Conservation (phyloP, 2,329 filamentous ascomycete species). For the Fusarium neocosmosporiellum region DNA sequence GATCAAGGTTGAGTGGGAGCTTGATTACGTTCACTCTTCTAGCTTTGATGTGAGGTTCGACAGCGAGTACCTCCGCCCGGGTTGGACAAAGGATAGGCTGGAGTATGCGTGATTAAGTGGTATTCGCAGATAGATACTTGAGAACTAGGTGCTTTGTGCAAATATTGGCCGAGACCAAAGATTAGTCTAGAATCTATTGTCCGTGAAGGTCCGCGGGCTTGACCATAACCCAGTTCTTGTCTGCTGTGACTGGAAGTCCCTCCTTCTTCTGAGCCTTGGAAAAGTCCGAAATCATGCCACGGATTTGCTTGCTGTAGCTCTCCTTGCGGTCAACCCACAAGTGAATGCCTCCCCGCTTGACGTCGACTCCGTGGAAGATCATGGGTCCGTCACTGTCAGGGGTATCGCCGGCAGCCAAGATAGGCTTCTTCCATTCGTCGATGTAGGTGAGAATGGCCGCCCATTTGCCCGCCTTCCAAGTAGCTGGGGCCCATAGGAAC, state of each 20-base stretch:
- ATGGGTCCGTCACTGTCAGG: conserved; percentile 57
- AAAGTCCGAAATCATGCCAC: conserved; percentile 51
- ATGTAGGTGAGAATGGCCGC: conserved; percentile 57
- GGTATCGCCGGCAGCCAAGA: conserved; percentile 57
- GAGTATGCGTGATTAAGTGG: conserved; percentile 45
- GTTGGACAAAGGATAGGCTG: conserved; percentile 56
- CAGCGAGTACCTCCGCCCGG: conserved; percentile 59
- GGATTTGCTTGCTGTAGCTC: conserved; percentile 48
- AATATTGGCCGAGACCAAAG: not conserved
- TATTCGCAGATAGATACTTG: not conserved
- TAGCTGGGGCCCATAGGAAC: conserved; percentile 56
- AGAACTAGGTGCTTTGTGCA: not conserved
- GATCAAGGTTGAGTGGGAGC: conserved; percentile 61
- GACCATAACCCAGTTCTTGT: conserved; percentile 59
- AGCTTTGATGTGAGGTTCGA: conserved; percentile 64
- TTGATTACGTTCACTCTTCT: conserved; percentile 65
- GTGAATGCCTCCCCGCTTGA: conserved; percentile 53
- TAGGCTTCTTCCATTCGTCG: conserved; percentile 55
- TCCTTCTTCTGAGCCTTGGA: conserved; percentile 49
- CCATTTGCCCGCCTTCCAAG: conserved; percentile 58
- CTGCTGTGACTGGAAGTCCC: conserved; percentile 52
- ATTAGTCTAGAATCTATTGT: not conserved
- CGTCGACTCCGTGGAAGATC: conserved; percentile 58
- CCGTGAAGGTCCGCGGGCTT: conserved; percentile 51
- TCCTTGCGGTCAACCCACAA: conserved; percentile 56